Conservation (phyloP, 2,329 filamentous ascomycete genomes). For the Colletotrichum destructivum region DNA sequence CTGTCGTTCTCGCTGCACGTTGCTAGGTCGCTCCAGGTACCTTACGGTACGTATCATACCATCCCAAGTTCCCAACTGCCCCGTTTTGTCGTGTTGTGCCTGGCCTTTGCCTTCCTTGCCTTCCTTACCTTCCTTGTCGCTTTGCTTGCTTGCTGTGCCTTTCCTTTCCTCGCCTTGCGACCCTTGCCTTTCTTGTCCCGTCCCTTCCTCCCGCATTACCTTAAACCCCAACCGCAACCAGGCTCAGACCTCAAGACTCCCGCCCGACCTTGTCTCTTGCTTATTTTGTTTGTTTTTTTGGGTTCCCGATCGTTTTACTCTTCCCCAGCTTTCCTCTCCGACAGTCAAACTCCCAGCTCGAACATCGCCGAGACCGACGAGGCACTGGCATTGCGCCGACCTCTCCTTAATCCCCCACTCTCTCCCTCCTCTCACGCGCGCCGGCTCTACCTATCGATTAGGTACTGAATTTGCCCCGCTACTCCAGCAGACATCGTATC, state of each 20-base stretch:
- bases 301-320: slow-evolving; percentile 5
- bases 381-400: slow-evolving; percentile 37
- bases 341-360: not conserved
- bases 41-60: slow-evolving; percentile 10
- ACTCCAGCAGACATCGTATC: slow-evolving; percentile 14
- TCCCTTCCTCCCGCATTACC: slow-evolving; percentile 40
- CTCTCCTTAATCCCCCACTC: slow-evolving; percentile 13
- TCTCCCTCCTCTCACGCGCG: not conserved
- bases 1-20: slow-evolving; percentile 28
- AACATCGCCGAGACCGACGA: slow-evolving; percentile 4
- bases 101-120: slow-evolving; percentile 5
- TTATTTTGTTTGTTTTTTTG: not conserved
- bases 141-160: slow-evolving; percentile 24
- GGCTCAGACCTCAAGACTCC: not conserved
- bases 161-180: slow-evolving; percentile 33
- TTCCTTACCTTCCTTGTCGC: slow-evolving; percentile 17
- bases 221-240: slow-evolving; percentile 35
- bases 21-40: slow-evolving; percentile 17
- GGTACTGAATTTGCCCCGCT: slow-evolving; percentile 31
- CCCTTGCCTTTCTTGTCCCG: slow-evolving; percentile 38
- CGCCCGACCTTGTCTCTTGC: not conserved
- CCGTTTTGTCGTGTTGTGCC: slow-evolving; percentile 24
- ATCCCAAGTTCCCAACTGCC: not conserved
- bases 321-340: not conserved
- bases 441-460: not conserved